Percentiles rank a stretch among this genome's conserved stretches.
These are phyloP conservation scores for Backusella tuberculispora DNA, from an alignment of 192 early-diverging fungal species.

Conservation along the genomic window DNA sequence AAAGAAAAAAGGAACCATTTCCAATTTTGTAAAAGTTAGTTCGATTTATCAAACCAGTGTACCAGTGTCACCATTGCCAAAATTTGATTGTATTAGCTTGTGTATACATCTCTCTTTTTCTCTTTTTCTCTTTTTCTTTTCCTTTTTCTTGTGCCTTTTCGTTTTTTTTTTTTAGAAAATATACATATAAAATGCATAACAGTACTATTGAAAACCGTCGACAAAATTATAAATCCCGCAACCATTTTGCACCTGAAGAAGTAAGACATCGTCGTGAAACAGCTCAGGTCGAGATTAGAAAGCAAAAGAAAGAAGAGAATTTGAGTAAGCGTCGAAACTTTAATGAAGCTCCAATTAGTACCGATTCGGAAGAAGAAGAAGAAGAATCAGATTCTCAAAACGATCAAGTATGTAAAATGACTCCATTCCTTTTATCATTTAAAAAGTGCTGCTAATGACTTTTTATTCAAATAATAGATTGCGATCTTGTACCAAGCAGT, in stretches of 20 bases:
- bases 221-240: slow-evolving; percentile 86
- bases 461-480: slow-evolving; percentile 46
- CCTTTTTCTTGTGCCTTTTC: background rate
- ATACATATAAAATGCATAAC: slow-evolving; percentile 42
- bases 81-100: no score
- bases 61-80: no score
- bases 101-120: background rate
- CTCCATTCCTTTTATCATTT: background rate
- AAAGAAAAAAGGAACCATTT: no score
- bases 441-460: background rate
- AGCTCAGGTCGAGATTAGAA: slow-evolving; percentile 90
- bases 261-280: slow-evolving; percentile 92
- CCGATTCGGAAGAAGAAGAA: slow-evolving; percentile 85
- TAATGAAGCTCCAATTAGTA: slow-evolving; percentile 50
- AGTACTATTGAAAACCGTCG: slow-evolving; percentile 63
- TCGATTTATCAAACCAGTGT: no score
- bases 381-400: slow-evolving; percentile 36
- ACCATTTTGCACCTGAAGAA: slow-evolving; percentile 88
- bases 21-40: no score
- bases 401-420: slow-evolving; percentile 3
- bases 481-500: slow-evolving; percentile 80
- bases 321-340: slow-evolving; percentile 93
- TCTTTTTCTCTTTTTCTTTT: background rate
- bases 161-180: background rate
- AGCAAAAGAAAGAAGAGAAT: slow-evolving; percentile 94